Percentiles rank a stretch among this genome's conserved stretches.
These are phyloP conservation scores for Linnemannia schmuckeri DNA, from an alignment of 192 early-diverging fungal species.

Conservation along the genomic window DNA sequence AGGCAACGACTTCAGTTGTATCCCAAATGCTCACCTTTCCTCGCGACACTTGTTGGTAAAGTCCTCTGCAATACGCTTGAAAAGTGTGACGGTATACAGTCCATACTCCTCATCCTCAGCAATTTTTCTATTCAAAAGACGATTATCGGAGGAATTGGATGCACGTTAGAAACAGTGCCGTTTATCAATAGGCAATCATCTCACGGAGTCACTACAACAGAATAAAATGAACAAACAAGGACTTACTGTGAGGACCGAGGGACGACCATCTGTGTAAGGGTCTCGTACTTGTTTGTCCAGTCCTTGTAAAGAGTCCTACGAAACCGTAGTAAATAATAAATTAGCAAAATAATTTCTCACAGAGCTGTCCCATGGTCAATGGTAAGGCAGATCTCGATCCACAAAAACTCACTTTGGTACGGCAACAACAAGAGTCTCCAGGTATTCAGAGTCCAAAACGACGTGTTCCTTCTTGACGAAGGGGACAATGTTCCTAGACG, in stretches of 20 bases:
- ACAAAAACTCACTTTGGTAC: slow-evolving; percentile 81
- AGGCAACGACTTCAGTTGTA: neutral
- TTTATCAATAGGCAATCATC: neutral
- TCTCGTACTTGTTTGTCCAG: slow-evolving; percentile 92
- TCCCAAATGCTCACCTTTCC: slow-evolving; percentile 67
- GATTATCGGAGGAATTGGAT: neutral
- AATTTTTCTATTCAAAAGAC: slow-evolving; percentile 71
- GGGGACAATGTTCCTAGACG: slow-evolving; percentile 87
- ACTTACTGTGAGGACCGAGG: slow-evolving; percentile 91
- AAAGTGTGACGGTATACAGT: slow-evolving; percentile 92
- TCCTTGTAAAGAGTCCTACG: slow-evolving; percentile 76
- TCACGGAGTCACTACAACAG: neutral
- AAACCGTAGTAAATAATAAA: neutral
- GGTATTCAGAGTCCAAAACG: slow-evolving; percentile 93
- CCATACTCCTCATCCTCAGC: slow-evolving; percentile 96
- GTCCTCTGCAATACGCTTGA: slow-evolving; percentile 90
- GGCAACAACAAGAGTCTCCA: slow-evolving; percentile 93
- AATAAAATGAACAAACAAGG: neutral
- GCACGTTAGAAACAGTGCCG: neutral
- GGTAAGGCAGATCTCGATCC: neutral
- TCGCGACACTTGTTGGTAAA: slow-evolving; percentile 92
- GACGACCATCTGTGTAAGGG: slow-evolving; percentile 93
- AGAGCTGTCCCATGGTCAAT: neutral
- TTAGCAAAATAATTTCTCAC: neutral
- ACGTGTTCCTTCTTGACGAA: slow-evolving; percentile 95